These are phyloP conservation scores for Fusarium aywerte DNA, from an alignment of 2,329 filamentous ascomycete genomes.

Conservation along the genomic window DNA sequence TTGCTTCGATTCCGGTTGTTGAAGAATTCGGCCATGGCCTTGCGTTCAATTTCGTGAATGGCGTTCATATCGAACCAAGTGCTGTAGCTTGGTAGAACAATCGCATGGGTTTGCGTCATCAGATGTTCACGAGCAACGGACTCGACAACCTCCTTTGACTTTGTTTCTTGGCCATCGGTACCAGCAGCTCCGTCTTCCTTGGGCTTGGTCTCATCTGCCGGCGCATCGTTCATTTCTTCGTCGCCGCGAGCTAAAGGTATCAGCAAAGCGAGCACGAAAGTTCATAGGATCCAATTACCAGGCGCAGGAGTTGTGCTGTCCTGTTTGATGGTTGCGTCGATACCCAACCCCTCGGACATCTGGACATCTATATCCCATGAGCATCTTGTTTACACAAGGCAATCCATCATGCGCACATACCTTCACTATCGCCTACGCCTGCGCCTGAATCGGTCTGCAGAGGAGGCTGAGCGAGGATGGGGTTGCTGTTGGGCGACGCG, in stretches of 20 bases:
- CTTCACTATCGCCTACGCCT: constrained; percentile 57
- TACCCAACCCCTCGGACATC: constrained; percentile 65
- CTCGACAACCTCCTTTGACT: constrained; percentile 84
- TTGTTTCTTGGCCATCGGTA: constrained; percentile 65
- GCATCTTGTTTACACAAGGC: constrained; percentile 6
- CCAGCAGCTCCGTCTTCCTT: constrained; percentile 61
- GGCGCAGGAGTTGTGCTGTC: constrained; percentile 70
- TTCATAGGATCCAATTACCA: constrained; percentile 67
- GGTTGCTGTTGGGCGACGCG: constrained; percentile 67
- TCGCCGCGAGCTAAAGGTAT: constrained; percentile 73
- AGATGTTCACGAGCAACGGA: constrained; percentile 90
- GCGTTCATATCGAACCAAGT: constrained; percentile 99
- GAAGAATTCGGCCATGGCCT: constrained; percentile 97
- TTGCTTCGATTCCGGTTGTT: constrained; percentile 98
- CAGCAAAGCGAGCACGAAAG: constrained; percentile 65
- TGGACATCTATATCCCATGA: constrained; percentile 64
- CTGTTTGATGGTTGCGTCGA: constrained; percentile 66
- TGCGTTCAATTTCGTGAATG: constrained; percentile 91
- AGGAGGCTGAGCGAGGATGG: constrained; percentile 65
- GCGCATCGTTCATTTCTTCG: constrained; percentile 81
- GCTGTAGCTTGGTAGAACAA: constrained; percentile 96
- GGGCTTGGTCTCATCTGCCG: constrained; percentile 62
- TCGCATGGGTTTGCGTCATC: constrained; percentile 91
- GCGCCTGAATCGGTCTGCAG: constrained; percentile 58
- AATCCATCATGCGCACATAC: constrained; percentile 49